Evolutionary conservation across 345 rosid species (phyloP), one percentile per base, ranked within the genome.

Genomic region (Microthlaspi erraticum): DNA sequence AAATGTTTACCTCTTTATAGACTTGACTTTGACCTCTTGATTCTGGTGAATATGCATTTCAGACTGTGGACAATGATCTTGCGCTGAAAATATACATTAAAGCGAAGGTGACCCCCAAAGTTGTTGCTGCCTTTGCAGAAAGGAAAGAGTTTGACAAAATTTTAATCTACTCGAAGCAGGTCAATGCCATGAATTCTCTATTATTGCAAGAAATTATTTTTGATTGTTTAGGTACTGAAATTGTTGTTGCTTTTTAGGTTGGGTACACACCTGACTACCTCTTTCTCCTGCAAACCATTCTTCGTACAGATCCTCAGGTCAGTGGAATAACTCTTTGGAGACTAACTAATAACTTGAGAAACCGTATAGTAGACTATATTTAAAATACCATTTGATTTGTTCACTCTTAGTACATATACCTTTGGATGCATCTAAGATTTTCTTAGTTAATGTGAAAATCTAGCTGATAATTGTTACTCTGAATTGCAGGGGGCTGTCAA

Each of bases 31-130:
- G 50, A 16, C 29, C 29, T 16, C 20, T 16, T 45, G 50, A 17
- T 11, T 39, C 44, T 45, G 50, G 20, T 45, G 50, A 45, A 45
- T 16, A 43, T 43, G 14, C 20, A 46, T 68, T 84, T 73, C 73
- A 95, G 99, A 95, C 99, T 45, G 99, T 95, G 78, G 99, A 95
- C 83, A 95, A 95, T 81, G 99, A 95, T 77, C 99, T 95, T 70
- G 99, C 99, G 0, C 72, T 95, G 72, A 95, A 95, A 79, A 92
- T 95, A 76, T 95, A 88, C 78, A 92, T 92, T 60, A 95, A 95
- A 85, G 99, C 99, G 45, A 85, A 98, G 80, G 99, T 96, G 60
- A 95, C 99, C 51, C 99, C 99, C 37, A 95, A 95, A 84, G 99
- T 95, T 78, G 98, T 95, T 38, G 98, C 99, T 34, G 99, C 99